Evolutionary conservation across 2,329 filamentous ascomycete species (phyloP).

Genomic region (Arachnopeziza araneosa): DNA sequence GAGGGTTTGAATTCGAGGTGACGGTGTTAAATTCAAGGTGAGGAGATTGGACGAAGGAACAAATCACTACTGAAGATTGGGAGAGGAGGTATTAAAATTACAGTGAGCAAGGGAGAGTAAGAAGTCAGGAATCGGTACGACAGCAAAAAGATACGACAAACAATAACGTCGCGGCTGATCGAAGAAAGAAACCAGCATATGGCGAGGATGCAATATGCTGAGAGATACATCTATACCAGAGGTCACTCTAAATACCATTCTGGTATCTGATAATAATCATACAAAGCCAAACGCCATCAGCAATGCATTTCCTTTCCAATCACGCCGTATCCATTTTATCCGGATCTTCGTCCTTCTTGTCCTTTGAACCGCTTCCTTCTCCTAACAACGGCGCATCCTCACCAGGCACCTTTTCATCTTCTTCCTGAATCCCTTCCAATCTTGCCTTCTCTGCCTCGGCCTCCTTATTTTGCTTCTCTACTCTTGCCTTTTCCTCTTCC

Average conservation of each 20-base stretch:
- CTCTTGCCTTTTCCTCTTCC: constrained; percentile 93
- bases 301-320: constrained; percentile 24
- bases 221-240: background rate
- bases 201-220: background rate
- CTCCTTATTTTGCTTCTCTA: constrained; percentile 77
- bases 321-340: constrained; percentile 87
- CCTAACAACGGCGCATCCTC: constrained; percentile 53
- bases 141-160: no score
- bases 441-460: constrained; percentile 63
- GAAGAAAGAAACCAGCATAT: no score
- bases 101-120: no score
- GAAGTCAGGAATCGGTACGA: no score
- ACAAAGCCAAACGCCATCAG: constrained; percentile 31
- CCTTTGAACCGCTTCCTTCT: constrained; percentile 53
- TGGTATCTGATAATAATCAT: constrained; percentile 31
- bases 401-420: constrained; percentile 64
- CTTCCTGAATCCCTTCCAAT: constrained; percentile 77
- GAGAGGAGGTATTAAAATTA: no score
- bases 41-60: no score
- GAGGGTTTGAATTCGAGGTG: no score
- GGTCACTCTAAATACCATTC: background rate
- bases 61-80: no score
- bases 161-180: no score
- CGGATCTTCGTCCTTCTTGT: constrained; percentile 48
- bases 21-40: no score